Percentiles rank a stretch among this genome's conserved stretches.
Conservation (phyloP, 768 basidiomycete genomes). For the Suillus paluster region DNA sequence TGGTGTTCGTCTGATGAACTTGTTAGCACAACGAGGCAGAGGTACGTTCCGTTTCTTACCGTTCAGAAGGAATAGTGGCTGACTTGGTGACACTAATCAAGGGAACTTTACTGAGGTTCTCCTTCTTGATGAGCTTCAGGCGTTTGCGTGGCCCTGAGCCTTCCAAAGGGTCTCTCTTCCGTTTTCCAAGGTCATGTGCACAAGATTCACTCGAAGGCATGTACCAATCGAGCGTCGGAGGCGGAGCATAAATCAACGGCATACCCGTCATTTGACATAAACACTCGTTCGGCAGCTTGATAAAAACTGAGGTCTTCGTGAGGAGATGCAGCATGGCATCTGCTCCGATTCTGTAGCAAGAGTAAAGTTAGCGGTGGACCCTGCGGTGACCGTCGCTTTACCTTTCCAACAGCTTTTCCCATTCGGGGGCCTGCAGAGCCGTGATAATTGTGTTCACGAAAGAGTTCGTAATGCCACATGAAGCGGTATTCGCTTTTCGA, state of each 20-base stretch:
- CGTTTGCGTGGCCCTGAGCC: constrained; percentile 33
- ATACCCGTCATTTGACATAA: constrained; percentile 82
- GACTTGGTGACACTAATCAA: neutral
- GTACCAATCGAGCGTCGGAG: constrained; percentile 21
- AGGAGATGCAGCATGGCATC: constrained; percentile 81
- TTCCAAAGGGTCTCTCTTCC: constrained; percentile 22
- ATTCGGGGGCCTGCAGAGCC: constrained; percentile 64
- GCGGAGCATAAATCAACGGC: constrained; percentile 55
- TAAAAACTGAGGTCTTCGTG: constrained; percentile 72
- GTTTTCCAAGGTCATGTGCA: constrained; percentile 19
- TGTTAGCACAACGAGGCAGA: constrained; percentile 10
- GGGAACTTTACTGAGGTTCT: neutral
- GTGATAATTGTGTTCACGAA: constrained; percentile 80
- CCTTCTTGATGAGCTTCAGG: constrained; percentile 16
- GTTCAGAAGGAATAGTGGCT: constrained; percentile 13
- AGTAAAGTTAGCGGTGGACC: neutral
- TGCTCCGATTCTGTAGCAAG: constrained; percentile 65
- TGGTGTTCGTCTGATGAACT: constrained; percentile 43
- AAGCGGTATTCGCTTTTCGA: constrained; percentile 43
- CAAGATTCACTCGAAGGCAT: constrained; percentile 14
- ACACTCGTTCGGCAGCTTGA: constrained; percentile 81
- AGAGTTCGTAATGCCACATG: constrained; percentile 55
- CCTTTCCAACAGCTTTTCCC: constrained; percentile 70
- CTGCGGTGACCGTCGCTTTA: constrained; percentile 27
- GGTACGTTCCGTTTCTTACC: constrained; percentile 14